phyloP scores from a whole-genome alignment of 164 flowering plant genomes.

The Magnolia changhungtana region DNA sequence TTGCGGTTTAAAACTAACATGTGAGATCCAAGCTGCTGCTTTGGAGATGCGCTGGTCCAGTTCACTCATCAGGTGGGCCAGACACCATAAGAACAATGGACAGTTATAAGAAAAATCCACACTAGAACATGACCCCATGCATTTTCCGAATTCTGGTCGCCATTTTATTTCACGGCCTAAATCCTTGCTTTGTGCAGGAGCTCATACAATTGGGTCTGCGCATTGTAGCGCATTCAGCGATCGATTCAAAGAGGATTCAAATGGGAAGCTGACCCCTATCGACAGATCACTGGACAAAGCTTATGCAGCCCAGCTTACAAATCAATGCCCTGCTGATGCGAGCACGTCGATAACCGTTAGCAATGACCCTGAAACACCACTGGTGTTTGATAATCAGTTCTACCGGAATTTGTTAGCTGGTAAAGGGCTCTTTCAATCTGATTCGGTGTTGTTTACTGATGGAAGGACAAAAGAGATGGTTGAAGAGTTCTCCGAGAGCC shows the following conservation, averaged over 20 bases:
- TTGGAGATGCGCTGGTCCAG: neutral
- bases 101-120: neutral
- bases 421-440: conserved; percentile 70
- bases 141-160: neutral
- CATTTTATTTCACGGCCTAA: neutral
- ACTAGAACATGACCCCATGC: neutral
- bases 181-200: conserved; percentile 39
- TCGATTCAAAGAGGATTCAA: conserved; percentile 42
- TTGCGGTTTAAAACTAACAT: too few relatives aligned
- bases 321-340: conserved; percentile 47
- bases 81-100: too few relatives aligned
- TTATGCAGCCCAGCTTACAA: conserved; percentile 49
- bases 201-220: conserved; percentile 74
- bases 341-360: conserved; percentile 35
- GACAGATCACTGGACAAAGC: conserved; percentile 51
- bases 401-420: conserved; percentile 45
- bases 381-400: conserved; percentile 62
- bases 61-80: too few relatives aligned
- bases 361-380: conserved; percentile 59
- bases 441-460: conserved; percentile 53
- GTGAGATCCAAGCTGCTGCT: too few relatives aligned
- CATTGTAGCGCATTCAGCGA: conserved; percentile 76
- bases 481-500: conserved; percentile 40
- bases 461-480: conserved; percentile 44
- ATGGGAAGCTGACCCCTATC: conserved; percentile 43